Evolutionary conservation across 78 protist genomes (phyloP), one percentile per base, ranked within the genome.

Genomic region (Dictyostelium brefeldianum): DNA sequence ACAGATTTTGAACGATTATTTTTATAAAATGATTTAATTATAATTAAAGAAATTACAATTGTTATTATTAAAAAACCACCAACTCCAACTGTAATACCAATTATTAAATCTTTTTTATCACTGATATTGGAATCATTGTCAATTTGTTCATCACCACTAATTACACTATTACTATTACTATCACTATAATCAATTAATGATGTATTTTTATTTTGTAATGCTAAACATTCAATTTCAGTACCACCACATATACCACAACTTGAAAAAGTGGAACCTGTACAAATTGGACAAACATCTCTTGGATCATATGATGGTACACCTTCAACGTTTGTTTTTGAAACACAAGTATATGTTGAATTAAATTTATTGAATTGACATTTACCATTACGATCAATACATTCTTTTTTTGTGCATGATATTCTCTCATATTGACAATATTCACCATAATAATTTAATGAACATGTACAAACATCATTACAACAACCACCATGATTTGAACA

Each of bases 241-340:
- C 93, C 93, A 31, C 83, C 83, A 65, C 93, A 87, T 27, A 87
- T n/a, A 12, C 84, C 83, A 51, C 93, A 85, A 14, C 3, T 22
- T 27, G 64, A 71, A 29, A 75, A 75, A n/a, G 5, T 12, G 3
- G 48, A 8, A 62, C 27, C 14, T 4, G 31, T 29, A 56, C 83
- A 78, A 54, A 9, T 1, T 14, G 29, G 29, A 5, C 83, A 78
- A 22, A 29, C 18, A 20, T 46, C 54, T 46, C 54, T 36, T 36
- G 56, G 51, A 31, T 73, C 79, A 46, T 67, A 73, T 8, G 56
- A 10, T 10, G 25, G 12, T 43, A 22, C 4, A 57, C 8, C 8
- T 22, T 62, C 25, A 36, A 36, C 2, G 7, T 41, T 17, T n/a
- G 2, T 6, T 27, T 27, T 25, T 14, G 18, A 20, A 15, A 64